Evolutionary conservation across 2,329 filamentous ascomycete genomes (phyloP).

Genomic region (Trichoderma oligosporum): DNA sequence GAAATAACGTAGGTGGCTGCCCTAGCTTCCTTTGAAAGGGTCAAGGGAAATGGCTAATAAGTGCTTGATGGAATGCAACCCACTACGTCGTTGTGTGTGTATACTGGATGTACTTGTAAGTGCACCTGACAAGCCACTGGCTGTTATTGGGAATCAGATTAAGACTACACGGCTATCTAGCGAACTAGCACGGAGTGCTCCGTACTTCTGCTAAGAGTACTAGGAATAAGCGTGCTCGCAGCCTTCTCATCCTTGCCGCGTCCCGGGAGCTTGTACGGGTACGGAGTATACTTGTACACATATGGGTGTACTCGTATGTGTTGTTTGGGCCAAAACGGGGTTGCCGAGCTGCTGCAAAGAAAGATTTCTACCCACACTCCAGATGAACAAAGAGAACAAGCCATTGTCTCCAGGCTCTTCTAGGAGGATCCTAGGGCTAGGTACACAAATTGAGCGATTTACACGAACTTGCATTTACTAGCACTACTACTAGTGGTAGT

Average conservation of each 20-base stretch:
- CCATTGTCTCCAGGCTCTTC: not conserved
- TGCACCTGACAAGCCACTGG: not conserved
- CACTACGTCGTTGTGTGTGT: too few species aligned
- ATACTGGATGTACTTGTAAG: too few species aligned
- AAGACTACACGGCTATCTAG: conserved; percentile 16
- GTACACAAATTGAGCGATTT: conserved; percentile 15
- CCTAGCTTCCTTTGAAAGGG: not conserved
- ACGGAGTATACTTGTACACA: not conserved
- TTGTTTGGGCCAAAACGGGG: conserved; percentile 4
- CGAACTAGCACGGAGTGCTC: conserved; percentile 17
- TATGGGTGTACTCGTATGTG: not conserved
- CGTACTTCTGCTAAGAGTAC: not conserved
- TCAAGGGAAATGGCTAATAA: not conserved
- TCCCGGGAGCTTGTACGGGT: conserved; percentile 4
- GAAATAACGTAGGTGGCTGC: not conserved
- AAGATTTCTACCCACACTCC: not conserved
- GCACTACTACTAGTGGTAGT: not conserved
- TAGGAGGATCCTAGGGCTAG: not conserved
- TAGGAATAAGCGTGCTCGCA: not conserved
- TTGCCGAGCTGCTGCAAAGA: not conserved
- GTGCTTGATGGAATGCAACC: too few species aligned
- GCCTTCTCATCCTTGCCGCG: conserved; percentile 3
- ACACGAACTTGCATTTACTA: conserved; percentile 6
- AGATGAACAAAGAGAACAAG: not conserved
- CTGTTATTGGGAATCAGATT: conserved; percentile 4